A percentile compares a stretch with the other conserved stretches of the same genome.
These are phyloP conservation scores for Penicillium decumbens DNA, from an alignment of 2,329 filamentous ascomycete genomes.

Conservation along the genomic window DNA sequence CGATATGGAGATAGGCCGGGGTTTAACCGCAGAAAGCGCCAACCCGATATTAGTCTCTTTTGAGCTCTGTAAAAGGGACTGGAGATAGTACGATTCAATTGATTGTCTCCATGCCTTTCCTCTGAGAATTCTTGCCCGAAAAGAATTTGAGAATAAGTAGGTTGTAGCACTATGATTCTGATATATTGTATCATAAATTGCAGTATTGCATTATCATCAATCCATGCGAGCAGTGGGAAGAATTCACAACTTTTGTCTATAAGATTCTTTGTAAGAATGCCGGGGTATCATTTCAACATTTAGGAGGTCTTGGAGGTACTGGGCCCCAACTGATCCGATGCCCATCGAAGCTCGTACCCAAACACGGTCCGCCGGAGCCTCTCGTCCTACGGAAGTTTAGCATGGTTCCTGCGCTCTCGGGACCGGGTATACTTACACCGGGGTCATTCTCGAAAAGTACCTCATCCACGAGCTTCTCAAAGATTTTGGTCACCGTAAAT, in stretches of 20 bases:
- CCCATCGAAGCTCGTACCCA: slow-evolving; percentile 69
- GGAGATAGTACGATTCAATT: no score
- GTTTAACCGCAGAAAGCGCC: neutral
- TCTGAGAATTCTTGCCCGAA: no score
- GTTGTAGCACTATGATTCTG: no score
- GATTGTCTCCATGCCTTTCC: no score
- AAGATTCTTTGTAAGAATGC: neutral
- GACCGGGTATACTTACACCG: slow-evolving; percentile 50
- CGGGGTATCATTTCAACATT: slow-evolving; percentile 11
- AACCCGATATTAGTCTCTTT: neutral
- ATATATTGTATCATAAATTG: no score
- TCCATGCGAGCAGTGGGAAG: neutral
- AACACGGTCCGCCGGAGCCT: slow-evolving; percentile 75
- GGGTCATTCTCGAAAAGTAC: slow-evolving; percentile 87
- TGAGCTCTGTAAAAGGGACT: no score
- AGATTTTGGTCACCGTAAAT: slow-evolving; percentile 71
- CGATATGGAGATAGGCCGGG: neutral
- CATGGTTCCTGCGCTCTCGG: neutral
- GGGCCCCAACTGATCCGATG: slow-evolving; percentile 26
- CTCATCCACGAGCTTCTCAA: slow-evolving; percentile 76
- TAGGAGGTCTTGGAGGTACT: slow-evolving; percentile 8
- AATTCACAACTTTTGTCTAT: neutral
- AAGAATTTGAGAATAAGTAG: no score
- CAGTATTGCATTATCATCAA: neutral
- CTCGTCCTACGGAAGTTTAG: slow-evolving; percentile 55